Percentiles rank a stretch among this genome's conserved stretches.
Evolutionary conservation across 768 basidiomycete genomes (phyloP).

Genomic region (Naganishia randhawae): DNA sequence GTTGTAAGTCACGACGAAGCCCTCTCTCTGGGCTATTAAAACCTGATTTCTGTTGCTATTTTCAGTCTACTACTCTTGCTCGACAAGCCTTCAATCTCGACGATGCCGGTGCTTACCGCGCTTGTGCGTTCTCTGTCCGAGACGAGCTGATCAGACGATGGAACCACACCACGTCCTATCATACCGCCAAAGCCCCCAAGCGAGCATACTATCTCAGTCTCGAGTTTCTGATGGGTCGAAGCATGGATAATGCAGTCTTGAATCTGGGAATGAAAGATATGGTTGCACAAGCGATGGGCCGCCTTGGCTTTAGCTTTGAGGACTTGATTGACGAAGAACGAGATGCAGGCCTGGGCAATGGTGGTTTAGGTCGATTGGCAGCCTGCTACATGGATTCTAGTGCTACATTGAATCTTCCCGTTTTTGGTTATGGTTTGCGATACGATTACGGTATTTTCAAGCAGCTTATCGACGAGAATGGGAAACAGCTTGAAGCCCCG

Average conservation of each 20-base stretch:
- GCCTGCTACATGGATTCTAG: slow-evolving; percentile 74
- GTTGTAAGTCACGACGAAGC: slow-evolving; percentile 24
- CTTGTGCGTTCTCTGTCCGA: slow-evolving; percentile 77
- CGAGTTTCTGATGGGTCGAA: slow-evolving; percentile 61
- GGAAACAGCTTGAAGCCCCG: slow-evolving; percentile 53
- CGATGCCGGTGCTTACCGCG: slow-evolving; percentile 76
- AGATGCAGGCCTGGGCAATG: slow-evolving; percentile 72
- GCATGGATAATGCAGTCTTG: slow-evolving; percentile 66
- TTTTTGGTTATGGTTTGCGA: slow-evolving; percentile 91
- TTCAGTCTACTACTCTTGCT: slow-evolving; percentile 66
- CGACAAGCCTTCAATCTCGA: slow-evolving; percentile 86
- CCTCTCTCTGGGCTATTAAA: slow-evolving; percentile 10
- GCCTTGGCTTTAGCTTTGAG: slow-evolving; percentile 67
- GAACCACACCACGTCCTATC: slow-evolving; percentile 67
- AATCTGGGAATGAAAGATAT: slow-evolving; percentile 79
- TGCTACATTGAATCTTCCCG: slow-evolving; percentile 78
- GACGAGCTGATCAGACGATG: slow-evolving; percentile 77
- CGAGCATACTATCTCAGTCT: slow-evolving; percentile 82
- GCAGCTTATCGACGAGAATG: slow-evolving; percentile 64
- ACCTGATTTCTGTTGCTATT: neutral
- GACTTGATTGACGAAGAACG: slow-evolving; percentile 52
- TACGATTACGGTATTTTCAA: slow-evolving; percentile 92
- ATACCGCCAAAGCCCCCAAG: slow-evolving; percentile 51
- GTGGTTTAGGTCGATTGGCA: slow-evolving; percentile 85
- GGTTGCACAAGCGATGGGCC: slow-evolving; percentile 64